Evolutionary conservation across 2,329 filamentous ascomycete genomes (phyloP).

Genomic region (Bretziella fagacearum): DNA sequence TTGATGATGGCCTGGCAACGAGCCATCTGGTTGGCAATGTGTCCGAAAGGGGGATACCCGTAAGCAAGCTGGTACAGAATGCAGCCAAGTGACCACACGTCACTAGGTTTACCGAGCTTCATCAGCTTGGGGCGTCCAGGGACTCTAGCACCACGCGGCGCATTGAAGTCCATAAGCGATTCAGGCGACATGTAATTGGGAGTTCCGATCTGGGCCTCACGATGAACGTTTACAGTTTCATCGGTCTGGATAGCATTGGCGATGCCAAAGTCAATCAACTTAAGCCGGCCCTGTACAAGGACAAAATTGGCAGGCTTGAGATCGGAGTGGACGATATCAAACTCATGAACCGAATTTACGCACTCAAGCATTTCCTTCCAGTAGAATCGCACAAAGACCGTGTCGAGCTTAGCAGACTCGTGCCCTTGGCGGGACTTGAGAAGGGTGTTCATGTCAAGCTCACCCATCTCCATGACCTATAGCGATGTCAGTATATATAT

Average conservation of each 20-base stretch:
- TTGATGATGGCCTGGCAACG: conserved; percentile 79
- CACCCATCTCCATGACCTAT: conserved; percentile 91
- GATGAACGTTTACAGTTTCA: conserved; percentile 92
- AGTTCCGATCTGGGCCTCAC: conserved; percentile 86
- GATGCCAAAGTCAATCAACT: conserved; percentile 97
- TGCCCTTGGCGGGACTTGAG: conserved; percentile 55
- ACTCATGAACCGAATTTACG: conserved; percentile 69
- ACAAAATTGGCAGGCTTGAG: conserved; percentile 96
- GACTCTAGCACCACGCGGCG: conserved; percentile 30
- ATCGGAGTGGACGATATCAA: conserved; percentile 91
- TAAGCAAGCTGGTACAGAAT: conserved; percentile 98
- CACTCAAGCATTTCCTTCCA: conserved; percentile 99
- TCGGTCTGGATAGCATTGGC: conserved; percentile 93
- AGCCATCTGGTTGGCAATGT: conserved; percentile 74
- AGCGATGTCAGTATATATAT: neutral
- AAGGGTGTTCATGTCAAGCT: conserved; percentile 79
- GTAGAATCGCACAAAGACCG: conserved; percentile 87
- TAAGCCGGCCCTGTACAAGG: conserved; percentile 72
- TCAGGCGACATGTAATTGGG: conserved; percentile 99
- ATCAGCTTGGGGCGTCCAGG: conserved; percentile 52
- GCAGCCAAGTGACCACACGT: conserved; percentile 91
- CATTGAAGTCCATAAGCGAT: conserved; percentile 75
- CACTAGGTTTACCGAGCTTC: conserved; percentile 89
- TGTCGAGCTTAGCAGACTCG: conserved; percentile 62
- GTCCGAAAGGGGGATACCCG: conserved; percentile 84